Evolutionary conservation across 352 stramenopile genomes (phyloP), one percentile per base, ranked within the genome.

Genomic region (Bremia lactucae): DNA sequence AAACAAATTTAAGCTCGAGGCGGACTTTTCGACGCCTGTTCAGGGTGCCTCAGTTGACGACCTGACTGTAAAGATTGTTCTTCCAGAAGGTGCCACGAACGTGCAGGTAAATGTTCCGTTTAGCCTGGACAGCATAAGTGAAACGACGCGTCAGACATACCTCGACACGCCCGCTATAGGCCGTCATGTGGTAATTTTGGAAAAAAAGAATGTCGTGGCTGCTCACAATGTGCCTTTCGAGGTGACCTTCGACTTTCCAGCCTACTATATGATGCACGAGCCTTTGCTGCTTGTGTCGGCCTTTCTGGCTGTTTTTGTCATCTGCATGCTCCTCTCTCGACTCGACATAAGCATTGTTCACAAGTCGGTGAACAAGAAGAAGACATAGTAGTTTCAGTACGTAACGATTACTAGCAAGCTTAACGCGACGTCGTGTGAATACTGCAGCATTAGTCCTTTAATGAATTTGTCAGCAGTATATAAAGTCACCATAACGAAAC

Each of bases 301-400:
- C 26, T 95, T 90, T 59, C 52, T 94, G 49, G 63, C 67, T 26
- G 83, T 92, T 43, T 95, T 94, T 46, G 22, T 91, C 23, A 44
- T 93, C 37, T 89, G 70, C 66, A 93, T 90, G 75, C 40, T 75
- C 39, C 65, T 92, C 55, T 86, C 89, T 62, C 81, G 81, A 29
- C 53, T 83, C 38, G 81, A 93, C 58, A 57, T 94, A 42, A 89
- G 74, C 52, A 74, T 91, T 31, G 62, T 72, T 43, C 60, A 59
- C 37, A 56, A 52, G 39, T 14, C 46, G 16, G 31, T 56, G 21
- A 58, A 66, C 36, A 83, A 83, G 63, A 71, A 55, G 52, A 88
- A 91, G 63, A 68, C 57, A n/a, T n/a, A n/a, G n/a, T n/a, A n/a
- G n/a, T n/a, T n/a, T n/a, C n/a, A n/a, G n/a, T n/a, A n/a, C n/a